phyloP scores from a whole-genome alignment of 805 yeast genomes.

The Scheffersomyces coipomensis region DNA sequence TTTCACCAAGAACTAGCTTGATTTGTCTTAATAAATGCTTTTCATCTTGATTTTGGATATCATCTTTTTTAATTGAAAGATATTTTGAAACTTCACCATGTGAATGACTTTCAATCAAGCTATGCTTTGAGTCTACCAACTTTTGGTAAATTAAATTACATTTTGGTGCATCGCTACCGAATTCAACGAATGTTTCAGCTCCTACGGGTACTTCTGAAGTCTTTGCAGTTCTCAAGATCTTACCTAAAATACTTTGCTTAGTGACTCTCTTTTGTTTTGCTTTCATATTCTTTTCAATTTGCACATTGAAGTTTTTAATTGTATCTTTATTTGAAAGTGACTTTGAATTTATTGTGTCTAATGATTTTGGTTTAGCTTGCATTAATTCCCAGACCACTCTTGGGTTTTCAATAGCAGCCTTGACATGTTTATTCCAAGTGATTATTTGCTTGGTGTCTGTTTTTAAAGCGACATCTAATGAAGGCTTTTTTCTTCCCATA shows the following conservation, averaged over 20 bases:
- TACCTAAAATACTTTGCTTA: conserved; percentile 45
- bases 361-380: conserved; percentile 40
- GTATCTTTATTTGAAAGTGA: conserved; percentile 11
- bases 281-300: conserved; percentile 43
- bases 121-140: conserved; percentile 26
- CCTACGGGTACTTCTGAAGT: conserved; percentile 20
- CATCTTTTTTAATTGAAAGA: conserved; percentile 35
- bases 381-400: conserved; percentile 51
- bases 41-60: conserved; percentile 25
- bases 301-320: conserved; percentile 31
- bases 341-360: conserved; percentile 22
- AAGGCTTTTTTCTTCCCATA: conserved; percentile 82
- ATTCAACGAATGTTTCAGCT: conserved; percentile 28
- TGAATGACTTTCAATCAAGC: conserved; percentile 16
- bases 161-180: conserved; percentile 34
- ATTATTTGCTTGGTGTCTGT: conserved; percentile 71
- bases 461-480: conserved; percentile 61
- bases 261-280: conserved; percentile 38
- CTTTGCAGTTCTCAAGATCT: conserved; percentile 31
- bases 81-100: conserved; percentile 21
- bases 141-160: conserved; percentile 31
- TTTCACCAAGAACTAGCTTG: conserved; percentile 35
- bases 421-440: conserved; percentile 74
- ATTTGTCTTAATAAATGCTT: conserved; percentile 30
- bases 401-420: conserved; percentile 56